A percentile compares a stretch with the other conserved stretches of the same genome.
Conservation (phyloP, 257 asterid species). For the Mentha longifolia region DNA sequence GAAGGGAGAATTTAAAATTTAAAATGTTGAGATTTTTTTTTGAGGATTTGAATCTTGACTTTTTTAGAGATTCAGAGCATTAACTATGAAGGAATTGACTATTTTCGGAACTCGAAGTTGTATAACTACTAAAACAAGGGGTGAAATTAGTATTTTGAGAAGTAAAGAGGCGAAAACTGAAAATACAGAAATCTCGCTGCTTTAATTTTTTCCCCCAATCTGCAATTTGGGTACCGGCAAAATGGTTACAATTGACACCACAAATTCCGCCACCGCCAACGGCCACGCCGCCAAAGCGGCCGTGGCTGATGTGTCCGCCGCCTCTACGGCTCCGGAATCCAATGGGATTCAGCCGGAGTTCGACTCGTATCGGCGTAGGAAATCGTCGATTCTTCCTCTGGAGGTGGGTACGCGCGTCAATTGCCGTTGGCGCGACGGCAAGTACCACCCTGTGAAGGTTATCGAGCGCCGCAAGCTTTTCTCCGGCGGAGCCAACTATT, state of each 20-base stretch:
- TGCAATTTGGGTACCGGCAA: conserved; percentile 20
- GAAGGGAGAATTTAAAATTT: too few relatives aligned
- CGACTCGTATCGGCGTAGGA: conserved; percentile 61
- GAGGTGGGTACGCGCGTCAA: conserved; percentile 94
- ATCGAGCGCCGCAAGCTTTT: conserved; percentile 87
- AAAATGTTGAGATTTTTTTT: too few relatives aligned
- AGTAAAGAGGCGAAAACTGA: neutral
- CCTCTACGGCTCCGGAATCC: conserved; percentile 32
- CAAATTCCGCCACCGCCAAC: conserved; percentile 47
- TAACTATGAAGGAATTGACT: too few relatives aligned
- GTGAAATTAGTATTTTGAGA: neutral
- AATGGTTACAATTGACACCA: conserved; percentile 79
- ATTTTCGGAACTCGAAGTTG: too few relatives aligned
- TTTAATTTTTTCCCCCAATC: conserved; percentile 22
- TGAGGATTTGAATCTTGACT: too few relatives aligned
- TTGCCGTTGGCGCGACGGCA: conserved; percentile 93
- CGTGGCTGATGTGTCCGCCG: conserved; percentile 41
- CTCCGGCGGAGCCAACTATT: conserved; percentile 55
- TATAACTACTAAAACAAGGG: too few relatives aligned
- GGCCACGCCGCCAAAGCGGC: conserved; percentile 40
- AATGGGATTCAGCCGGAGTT: conserved; percentile 54
- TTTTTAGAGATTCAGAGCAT: too few relatives aligned
- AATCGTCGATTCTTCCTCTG: conserved; percentile 60
- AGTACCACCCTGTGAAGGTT: conserved; percentile 88
- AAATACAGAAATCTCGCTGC: neutral